Conservation (phyloP, 2,329 filamentous ascomycete species). For the Fusarium fracticaudum region DNA sequence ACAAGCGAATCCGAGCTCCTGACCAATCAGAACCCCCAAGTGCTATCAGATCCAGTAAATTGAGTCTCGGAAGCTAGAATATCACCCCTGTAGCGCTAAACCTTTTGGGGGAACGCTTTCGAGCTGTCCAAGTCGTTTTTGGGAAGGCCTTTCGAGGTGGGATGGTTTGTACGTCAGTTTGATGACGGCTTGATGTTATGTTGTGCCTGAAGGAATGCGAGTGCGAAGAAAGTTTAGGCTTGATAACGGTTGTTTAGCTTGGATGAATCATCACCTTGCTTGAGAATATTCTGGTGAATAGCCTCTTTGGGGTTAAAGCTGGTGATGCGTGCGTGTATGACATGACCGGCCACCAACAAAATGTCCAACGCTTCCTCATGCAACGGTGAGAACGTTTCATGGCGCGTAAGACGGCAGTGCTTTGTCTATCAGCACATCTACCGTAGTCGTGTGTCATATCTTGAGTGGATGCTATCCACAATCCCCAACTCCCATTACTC, state of each 20-base stretch:
- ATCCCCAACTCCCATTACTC: background rate
- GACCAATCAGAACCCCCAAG: background rate
- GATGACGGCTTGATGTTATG: slow-evolving; percentile 26
- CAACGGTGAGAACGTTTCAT: background rate
- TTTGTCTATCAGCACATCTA: background rate
- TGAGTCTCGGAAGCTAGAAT: slow-evolving; percentile 12
- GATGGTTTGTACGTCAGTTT: slow-evolving; percentile 11
- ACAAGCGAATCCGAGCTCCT: slow-evolving; percentile 17
- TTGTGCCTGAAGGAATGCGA: background rate
- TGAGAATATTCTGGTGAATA: rapidly evolving
- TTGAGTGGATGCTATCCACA: background rate
- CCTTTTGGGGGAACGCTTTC: background rate
- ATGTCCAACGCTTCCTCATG: no score
- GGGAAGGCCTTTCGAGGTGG: slow-evolving; percentile 23
- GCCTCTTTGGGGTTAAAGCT: background rate
- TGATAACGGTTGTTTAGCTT: background rate
- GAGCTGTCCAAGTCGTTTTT: slow-evolving; percentile 9
- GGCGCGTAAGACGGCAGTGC: background rate
- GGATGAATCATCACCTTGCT: background rate
- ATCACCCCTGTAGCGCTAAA: background rate
- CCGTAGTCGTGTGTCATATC: background rate
- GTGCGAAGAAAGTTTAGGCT: background rate
- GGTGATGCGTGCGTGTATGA: no score
- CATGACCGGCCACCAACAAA: background rate
- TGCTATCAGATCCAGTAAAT: background rate